Percentiles rank a stretch among this genome's conserved stretches.
Conservation (phyloP, 108 stramenopile genomes). For the Skeletonema grethae region DNA sequence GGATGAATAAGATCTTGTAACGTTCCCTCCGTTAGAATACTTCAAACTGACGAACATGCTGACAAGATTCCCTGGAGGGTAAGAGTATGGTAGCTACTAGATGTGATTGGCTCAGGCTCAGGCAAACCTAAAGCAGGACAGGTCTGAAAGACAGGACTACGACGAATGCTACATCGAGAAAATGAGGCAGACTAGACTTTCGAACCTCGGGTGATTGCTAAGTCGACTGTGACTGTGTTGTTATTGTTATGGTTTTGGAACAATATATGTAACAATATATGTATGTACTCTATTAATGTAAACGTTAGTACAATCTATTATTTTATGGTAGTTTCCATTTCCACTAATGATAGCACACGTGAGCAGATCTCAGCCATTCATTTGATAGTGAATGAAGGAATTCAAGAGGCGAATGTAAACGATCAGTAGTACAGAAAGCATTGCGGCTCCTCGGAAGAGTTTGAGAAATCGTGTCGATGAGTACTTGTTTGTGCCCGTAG, state of each 20-base stretch:
- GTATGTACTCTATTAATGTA: too few species aligned
- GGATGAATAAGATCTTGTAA: background rate
- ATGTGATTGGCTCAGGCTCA: background rate
- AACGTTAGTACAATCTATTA: too few species aligned
- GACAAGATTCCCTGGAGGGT: background rate
- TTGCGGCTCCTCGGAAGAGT: background rate
- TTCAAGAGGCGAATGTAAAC: background rate
- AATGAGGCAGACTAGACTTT: constrained; percentile 5
- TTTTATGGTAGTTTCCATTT: too few species aligned
- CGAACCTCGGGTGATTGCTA: too few species aligned
- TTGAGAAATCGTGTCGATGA: background rate
- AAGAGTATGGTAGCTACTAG: background rate
- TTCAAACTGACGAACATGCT: background rate
- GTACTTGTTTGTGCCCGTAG: background rate
- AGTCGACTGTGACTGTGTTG: too few species aligned
- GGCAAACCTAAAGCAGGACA: constrained; percentile 1
- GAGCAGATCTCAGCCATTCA: background rate
- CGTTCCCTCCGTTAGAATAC: background rate
- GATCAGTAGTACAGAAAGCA: background rate
- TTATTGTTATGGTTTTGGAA: too few species aligned
- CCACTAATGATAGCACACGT: too few species aligned
- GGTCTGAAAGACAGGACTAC: background rate
- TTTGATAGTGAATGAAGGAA: background rate
- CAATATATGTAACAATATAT: too few species aligned
- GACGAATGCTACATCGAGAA: background rate